A percentile compares a stretch with the other conserved stretches of the same genome.
phyloP scores from a whole-genome alignment of 2,329 filamentous ascomycete genomes.

The Diplodia intermedia region DNA sequence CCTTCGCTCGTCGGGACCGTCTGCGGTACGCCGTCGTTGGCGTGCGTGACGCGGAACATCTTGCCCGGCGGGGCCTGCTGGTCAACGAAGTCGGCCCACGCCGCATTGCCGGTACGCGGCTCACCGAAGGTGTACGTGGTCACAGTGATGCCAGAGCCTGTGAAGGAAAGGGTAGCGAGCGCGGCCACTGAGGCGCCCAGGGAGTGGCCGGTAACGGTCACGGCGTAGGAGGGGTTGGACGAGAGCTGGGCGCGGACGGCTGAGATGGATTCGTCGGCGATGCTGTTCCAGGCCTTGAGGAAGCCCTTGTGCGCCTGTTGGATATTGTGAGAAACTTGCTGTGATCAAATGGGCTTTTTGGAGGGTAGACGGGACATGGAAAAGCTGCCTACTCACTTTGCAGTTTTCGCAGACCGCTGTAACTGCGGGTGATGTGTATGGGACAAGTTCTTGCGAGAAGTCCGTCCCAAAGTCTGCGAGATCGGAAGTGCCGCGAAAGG shows the following conservation, averaged over 20 bases:
- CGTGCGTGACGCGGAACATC: conserved; percentile 31
- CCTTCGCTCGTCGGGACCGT: conserved; percentile 17
- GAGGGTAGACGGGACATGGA: too few species aligned
- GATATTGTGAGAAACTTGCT: background rate
- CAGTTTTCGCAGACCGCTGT: conserved; percentile 5
- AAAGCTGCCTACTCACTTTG: background rate
- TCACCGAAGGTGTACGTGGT: conserved; percentile 27
- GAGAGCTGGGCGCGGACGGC: conserved; percentile 4
- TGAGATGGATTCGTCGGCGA: conserved; percentile 7
- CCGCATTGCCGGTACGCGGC: conserved; percentile 29
- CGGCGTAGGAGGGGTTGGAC: conserved; percentile 2
- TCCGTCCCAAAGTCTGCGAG: conserved; percentile 26
- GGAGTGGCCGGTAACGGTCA: conserved; percentile 27
- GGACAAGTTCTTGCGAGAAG: conserved; percentile 16
- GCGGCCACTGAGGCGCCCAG: conserved; percentile 22
- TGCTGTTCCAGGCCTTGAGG: conserved; percentile 18
- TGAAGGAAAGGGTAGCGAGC: conserved; percentile 20
- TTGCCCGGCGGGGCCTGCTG: conserved; percentile 7
- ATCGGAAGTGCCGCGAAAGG: conserved; percentile 24
- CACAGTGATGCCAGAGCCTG: conserved; percentile 8
- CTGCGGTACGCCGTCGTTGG: conserved; percentile 32
- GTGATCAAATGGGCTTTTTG: too few species aligned
- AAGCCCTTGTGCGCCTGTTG: conserved; percentile 27
- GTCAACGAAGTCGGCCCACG: conserved; percentile 23
- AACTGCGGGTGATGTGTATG: conserved; percentile 3